phyloP scores from a whole-genome alignment of 2,329 filamentous ascomycete species.

The Alternaria angustiovoidea region DNA sequence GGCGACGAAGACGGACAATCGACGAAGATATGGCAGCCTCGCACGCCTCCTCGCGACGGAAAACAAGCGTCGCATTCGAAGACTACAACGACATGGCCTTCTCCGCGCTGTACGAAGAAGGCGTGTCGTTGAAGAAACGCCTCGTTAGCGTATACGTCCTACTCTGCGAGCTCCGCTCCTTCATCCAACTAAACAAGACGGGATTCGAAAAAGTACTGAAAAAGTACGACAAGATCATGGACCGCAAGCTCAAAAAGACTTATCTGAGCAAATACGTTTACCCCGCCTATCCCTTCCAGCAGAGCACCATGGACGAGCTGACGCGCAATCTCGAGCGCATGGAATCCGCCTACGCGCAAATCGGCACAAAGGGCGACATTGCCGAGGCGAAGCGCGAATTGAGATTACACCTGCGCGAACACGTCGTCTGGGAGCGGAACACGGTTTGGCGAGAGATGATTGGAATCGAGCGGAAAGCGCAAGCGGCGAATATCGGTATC shows the following conservation, averaged over 20 bases:
- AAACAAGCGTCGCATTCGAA: slow-evolving; percentile 73
- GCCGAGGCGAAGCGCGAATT: slow-evolving; percentile 82
- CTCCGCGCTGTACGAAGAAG: slow-evolving; percentile 72
- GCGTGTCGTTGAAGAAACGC: slow-evolving; percentile 91
- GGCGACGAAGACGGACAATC: slow-evolving; percentile 28
- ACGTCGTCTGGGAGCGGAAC: slow-evolving; percentile 98
- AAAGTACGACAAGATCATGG: slow-evolving; percentile 97
- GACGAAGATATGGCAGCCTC: slow-evolving; percentile 68
- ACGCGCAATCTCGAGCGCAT: slow-evolving; percentile 76
- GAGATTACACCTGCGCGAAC: slow-evolving; percentile 88
- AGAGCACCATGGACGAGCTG: slow-evolving; percentile 73
- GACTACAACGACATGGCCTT: slow-evolving; percentile 81
- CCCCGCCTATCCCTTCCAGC: slow-evolving; percentile 80
- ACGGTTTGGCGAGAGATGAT: slow-evolving; percentile 99
- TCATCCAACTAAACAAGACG: slow-evolving; percentile 93
- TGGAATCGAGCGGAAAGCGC: slow-evolving; percentile 92
- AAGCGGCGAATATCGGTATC: slow-evolving; percentile 88
- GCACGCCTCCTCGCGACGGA: slow-evolving; percentile 67
- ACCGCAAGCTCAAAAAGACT: slow-evolving; percentile 77
- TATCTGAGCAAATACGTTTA: slow-evolving; percentile 81
- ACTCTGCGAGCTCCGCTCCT: slow-evolving; percentile 94
- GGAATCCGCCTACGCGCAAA: slow-evolving; percentile 79
- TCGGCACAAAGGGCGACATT: slow-evolving; percentile 84
- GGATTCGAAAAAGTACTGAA: slow-evolving; percentile 97
- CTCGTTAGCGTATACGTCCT: slow-evolving; percentile 88